These are phyloP conservation scores for Oryza meridionalis DNA, from an alignment of 176 grass and related monocot genomes.

Conservation along the genomic window DNA sequence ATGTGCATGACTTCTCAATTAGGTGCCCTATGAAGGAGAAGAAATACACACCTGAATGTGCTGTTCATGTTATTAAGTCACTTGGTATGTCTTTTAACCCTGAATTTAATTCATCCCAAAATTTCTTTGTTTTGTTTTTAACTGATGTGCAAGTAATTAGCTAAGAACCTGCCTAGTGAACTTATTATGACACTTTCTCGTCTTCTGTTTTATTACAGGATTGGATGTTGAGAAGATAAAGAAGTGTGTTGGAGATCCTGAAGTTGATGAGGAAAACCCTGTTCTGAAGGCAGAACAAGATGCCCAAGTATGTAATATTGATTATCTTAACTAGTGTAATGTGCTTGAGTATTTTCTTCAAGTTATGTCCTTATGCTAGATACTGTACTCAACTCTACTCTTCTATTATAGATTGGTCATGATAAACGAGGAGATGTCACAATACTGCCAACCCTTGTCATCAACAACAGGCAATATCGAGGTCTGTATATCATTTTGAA, in stretches of 20 bases:
- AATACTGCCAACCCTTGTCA: conserved; percentile 88
- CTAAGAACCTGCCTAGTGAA: background rate
- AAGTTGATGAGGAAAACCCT: conserved; percentile 72
- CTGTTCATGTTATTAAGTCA: conserved; percentile 69
- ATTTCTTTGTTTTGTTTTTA: conserved; percentile 28
- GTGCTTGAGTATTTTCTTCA: conserved; percentile 11
- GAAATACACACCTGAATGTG: conserved; percentile 77
- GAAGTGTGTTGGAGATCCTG: conserved; percentile 80
- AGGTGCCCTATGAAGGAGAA: conserved; percentile 94
- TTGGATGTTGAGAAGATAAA: conserved; percentile 67
- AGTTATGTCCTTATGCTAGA: conserved; percentile 1
- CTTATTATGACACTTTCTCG: background rate
- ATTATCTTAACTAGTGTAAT: conserved; percentile 14
- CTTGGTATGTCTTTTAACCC: conserved; percentile 60
- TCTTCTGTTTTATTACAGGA: conserved; percentile 42
- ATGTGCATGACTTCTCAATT: conserved; percentile 88
- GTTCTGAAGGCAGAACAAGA: conserved; percentile 92
- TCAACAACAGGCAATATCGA: conserved; percentile 89
- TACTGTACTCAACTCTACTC: conserved; percentile 27
- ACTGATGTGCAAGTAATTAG: background rate
- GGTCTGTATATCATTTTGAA: conserved; percentile 53
- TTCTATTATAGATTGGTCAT: conserved; percentile 65
- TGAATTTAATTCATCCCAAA: background rate
- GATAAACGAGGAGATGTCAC: conserved; percentile 84
- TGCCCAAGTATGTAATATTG: conserved; percentile 55